Evolutionary conservation across 2,329 filamentous ascomycete genomes (phyloP).

Genomic region (Helotiales sp.): DNA sequence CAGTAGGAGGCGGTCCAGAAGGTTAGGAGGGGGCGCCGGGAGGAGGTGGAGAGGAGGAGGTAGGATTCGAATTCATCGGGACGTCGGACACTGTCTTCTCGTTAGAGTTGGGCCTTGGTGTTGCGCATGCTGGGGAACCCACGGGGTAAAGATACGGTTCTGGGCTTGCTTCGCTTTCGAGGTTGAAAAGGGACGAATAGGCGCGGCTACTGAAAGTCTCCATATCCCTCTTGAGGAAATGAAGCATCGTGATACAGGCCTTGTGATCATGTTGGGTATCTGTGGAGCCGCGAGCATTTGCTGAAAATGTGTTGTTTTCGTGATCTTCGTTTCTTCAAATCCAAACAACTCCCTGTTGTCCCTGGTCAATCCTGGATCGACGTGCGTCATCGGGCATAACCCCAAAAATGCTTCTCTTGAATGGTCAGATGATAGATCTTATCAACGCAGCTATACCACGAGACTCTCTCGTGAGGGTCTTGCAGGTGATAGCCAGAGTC

Average conservation of each 20-base stretch:
- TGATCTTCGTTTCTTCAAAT: neutral
- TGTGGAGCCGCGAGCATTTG: neutral
- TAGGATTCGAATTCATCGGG: constrained; percentile 55
- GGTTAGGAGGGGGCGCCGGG: constrained; percentile 56
- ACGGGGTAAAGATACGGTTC: constrained; percentile 45
- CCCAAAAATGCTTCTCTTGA: too few relatives aligned
- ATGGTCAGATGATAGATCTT: neutral
- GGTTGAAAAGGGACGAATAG: constrained; percentile 22
- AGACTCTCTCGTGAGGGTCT: neutral
- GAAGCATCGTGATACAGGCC: constrained; percentile 14
- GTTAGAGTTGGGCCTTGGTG: constrained; percentile 3
- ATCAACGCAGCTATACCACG: neutral
- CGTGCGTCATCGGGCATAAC: too few relatives aligned
- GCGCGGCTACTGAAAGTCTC: neutral
- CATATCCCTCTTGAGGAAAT: constrained; percentile 11
- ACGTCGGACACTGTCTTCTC: constrained; percentile 51
- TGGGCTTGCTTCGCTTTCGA: constrained; percentile 28
- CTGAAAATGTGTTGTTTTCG: neutral
- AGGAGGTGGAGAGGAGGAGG: constrained; percentile 54
- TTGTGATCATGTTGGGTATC: constrained; percentile 25
- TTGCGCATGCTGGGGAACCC: constrained; percentile 23
- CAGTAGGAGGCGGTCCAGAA: constrained; percentile 63
- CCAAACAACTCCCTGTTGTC: neutral
- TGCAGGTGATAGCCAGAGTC: neutral
- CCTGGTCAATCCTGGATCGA: too few relatives aligned